These are phyloP conservation scores for Rhodamnia rubescens DNA, from an alignment of 345 rosid species.

Conservation along the genomic window DNA sequence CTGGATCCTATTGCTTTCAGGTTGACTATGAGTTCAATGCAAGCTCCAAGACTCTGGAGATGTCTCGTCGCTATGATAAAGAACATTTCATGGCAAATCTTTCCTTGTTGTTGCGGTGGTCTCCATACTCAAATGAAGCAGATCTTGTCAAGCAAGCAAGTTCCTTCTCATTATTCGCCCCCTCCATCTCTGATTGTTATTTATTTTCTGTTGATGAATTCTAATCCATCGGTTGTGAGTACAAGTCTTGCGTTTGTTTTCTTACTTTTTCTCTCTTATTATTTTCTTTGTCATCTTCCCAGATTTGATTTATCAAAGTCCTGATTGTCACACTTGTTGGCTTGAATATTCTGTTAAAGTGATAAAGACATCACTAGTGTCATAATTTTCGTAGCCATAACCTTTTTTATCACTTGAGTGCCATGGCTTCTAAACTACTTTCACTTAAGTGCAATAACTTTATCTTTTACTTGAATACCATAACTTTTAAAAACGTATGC, in stretches of 20 bases:
- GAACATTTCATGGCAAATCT: constrained; percentile 57
- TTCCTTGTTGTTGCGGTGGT: constrained; percentile 71
- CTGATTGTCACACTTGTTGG: background rate
- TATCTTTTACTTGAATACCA: background rate
- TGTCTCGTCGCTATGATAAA: constrained; percentile 25
- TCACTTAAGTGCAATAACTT: background rate
- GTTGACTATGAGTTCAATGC: constrained; percentile 61
- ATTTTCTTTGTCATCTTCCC: background rate
- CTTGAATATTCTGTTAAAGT: background rate
- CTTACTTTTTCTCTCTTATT: background rate
- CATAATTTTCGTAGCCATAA: background rate
- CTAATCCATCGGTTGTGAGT: background rate
- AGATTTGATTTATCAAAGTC: background rate
- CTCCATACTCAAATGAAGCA: constrained; percentile 75
- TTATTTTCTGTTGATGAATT: background rate
- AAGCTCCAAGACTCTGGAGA: constrained; percentile 22
- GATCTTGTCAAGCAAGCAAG: constrained; percentile 89
- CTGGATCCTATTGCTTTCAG: constrained; percentile 21
- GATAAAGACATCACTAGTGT: background rate
- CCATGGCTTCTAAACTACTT: background rate
- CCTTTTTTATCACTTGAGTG: background rate
- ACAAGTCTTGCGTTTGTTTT: background rate
- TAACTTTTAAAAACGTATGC: background rate
- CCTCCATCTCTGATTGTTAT: background rate
- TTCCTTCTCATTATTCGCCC: background rate